Evolutionary conservation across 2,329 filamentous ascomycete genomes (phyloP).

Genomic region (Aspergillus ruber): DNA sequence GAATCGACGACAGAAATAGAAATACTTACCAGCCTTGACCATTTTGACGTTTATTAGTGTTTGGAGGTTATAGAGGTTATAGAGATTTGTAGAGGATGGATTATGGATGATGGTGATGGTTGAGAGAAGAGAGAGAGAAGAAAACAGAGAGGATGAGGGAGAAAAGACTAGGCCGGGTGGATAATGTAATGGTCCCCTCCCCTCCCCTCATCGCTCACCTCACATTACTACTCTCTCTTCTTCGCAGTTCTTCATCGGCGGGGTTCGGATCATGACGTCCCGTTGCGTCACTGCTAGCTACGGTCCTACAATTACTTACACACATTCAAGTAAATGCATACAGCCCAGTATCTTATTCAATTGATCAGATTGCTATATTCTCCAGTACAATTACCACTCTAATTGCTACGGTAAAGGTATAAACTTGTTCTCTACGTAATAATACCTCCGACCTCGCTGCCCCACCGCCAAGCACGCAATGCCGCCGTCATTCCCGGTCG

Average conservation of each 20-base stretch:
- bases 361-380: too few relatives aligned
- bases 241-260: slow-evolving; percentile 2
- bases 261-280: slow-evolving; percentile 20
- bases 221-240: background rate
- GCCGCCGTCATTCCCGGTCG: too few relatives aligned
- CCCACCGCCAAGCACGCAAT: too few relatives aligned
- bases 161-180: slow-evolving; percentile 3
- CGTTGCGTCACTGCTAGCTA: background rate
- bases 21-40: slow-evolving; percentile 88
- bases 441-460: background rate
- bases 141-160: slow-evolving; percentile 14
- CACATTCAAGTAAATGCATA: too few relatives aligned
- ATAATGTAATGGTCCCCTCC: background rate
- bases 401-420: too few relatives aligned
- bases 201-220: background rate
- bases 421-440: too few relatives aligned
- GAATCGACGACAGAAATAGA: slow-evolving; percentile 9
- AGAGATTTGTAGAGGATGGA: slow-evolving; percentile 6
- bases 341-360: too few relatives aligned
- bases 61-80: slow-evolving; percentile 14
- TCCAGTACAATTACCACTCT: too few relatives aligned
- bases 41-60: slow-evolving; percentile 63
- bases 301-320: too few relatives aligned
- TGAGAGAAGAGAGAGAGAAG: slow-evolving; percentile 10
- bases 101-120: slow-evolving; percentile 2